phyloP scores from a whole-genome alignment of 306 rosid genomes.

The Corylus americana region DNA sequence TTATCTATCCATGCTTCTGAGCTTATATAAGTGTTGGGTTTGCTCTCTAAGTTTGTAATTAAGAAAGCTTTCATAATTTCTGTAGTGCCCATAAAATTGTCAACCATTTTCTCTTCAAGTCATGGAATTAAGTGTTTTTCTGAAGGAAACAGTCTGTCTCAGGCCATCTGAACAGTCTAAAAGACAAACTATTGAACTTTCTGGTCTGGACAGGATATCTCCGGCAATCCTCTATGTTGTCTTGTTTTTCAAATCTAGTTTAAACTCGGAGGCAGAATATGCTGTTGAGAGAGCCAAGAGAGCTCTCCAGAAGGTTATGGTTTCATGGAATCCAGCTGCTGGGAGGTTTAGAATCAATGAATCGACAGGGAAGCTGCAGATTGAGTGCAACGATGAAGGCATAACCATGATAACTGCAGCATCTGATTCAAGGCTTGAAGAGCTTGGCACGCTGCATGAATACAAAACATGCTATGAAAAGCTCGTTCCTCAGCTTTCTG shows the following conservation, averaged over 20 bases:
- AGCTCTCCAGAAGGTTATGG: conserved; percentile 28
- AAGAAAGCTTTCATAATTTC: conserved; percentile 28
- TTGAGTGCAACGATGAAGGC: conserved; percentile 29
- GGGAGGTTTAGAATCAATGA: conserved; percentile 27
- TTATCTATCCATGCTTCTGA: not conserved
- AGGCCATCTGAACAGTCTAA: conserved; percentile 23
- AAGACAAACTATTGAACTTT: conserved; percentile 30
- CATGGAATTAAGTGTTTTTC: conserved; percentile 25
- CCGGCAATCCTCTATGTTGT: conserved; percentile 27
- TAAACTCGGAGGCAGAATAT: conserved; percentile 2
- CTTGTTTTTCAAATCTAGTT: conserved; percentile 20
- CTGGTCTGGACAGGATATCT: conserved; percentile 38
- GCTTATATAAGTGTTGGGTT: conserved; percentile 28
- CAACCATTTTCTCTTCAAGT: not conserved
- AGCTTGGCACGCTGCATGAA: conserved; percentile 24
- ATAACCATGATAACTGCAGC: conserved; percentile 18
- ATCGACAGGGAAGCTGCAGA: conserved; percentile 32
- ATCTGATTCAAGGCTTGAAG: conserved; percentile 25
- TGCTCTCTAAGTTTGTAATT: not conserved
- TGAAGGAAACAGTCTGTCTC: conserved; percentile 27
- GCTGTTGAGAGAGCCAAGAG: conserved; percentile 17
- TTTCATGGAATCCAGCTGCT: conserved; percentile 32
- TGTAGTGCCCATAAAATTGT: not conserved
- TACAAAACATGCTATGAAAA: conserved; percentile 26
- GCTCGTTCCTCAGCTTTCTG: conserved; percentile 31